Conservation (phyloP, 2,329 filamentous ascomycete genomes). For the Lecanosticta acicola region DNA sequence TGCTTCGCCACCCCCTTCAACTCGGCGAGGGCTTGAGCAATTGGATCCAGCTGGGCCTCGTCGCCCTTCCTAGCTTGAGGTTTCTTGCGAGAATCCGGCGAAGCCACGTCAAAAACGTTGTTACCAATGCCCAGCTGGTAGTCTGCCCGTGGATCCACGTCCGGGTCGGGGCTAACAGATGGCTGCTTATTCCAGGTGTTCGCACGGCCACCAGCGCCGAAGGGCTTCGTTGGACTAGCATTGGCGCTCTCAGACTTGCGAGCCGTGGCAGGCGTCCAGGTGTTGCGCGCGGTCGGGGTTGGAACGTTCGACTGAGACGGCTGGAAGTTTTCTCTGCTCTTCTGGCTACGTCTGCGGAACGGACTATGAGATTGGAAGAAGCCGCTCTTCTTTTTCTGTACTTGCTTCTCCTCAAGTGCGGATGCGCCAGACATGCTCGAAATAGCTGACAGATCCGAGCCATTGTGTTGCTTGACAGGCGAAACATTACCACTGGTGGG, state of each 20-base stretch:
- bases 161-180: conserved; percentile 48
- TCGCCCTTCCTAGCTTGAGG: conserved; percentile 27
- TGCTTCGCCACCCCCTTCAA: conserved; percentile 84
- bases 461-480: conserved; percentile 57
- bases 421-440: conserved; percentile 32
- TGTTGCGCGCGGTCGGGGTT: conserved; percentile 41
- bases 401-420: conserved; percentile 54
- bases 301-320: conserved; percentile 35
- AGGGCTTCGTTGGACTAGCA: conserved; percentile 40
- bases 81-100: conserved; percentile 55
- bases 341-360: conserved; percentile 80
- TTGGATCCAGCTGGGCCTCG: conserved; percentile 66
- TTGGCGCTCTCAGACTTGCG: conserved; percentile 35
- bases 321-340: conserved; percentile 62
- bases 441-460: conserved; percentile 28
- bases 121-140: conserved; percentile 91
- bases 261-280: conserved; percentile 46
- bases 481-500: conserved; percentile 68
- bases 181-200: conserved; percentile 32
- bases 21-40: conserved; percentile 86
- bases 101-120: conserved; percentile 90
- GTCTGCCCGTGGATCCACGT: conserved; percentile 85
- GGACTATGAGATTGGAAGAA: conserved; percentile 93
- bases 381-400: conserved; percentile 66
- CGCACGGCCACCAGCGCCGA: conserved; percentile 23